These are phyloP conservation scores for Diplodia corticola DNA, from an alignment of 2,329 filamentous ascomycete genomes.

Conservation along the genomic window DNA sequence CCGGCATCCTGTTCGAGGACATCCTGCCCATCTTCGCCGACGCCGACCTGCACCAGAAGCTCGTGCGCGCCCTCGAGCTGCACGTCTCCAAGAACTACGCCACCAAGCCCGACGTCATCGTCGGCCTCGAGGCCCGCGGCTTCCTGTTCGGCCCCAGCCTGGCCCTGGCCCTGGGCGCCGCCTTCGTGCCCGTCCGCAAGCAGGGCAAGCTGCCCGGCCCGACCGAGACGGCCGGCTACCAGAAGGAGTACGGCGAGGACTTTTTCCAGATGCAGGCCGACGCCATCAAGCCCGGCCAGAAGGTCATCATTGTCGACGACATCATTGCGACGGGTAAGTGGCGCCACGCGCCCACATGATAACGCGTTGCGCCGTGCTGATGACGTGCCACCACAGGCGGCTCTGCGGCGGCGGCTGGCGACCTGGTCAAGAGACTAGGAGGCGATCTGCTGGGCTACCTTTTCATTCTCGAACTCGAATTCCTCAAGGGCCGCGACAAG, in stretches of 20 bases:
- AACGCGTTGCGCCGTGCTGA: slow-evolving; percentile 4
- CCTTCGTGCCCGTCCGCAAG: slow-evolving; percentile 93
- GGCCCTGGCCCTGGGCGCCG: slow-evolving; percentile 76
- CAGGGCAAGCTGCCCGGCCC: slow-evolving; percentile 92
- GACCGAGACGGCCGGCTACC: slow-evolving; percentile 78
- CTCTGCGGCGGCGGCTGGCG: slow-evolving; percentile 82
- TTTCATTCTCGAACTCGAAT: slow-evolving; percentile 94
- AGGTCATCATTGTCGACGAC: slow-evolving; percentile 91
- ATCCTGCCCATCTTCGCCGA: slow-evolving; percentile 95
- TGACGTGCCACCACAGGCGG: slow-evolving; percentile 62
- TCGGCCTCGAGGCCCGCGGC: slow-evolving; percentile 90
- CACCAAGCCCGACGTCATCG: slow-evolving; percentile 78
- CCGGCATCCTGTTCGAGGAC: slow-evolving; percentile 94
- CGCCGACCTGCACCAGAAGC: slow-evolving; percentile 68
- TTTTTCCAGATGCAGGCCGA: slow-evolving; percentile 94
- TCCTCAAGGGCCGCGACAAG: slow-evolving; percentile 88
- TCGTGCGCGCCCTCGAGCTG: slow-evolving; percentile 83
- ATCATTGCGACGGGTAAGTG: slow-evolving; percentile 94
- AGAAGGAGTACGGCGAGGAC: slow-evolving; percentile 96
- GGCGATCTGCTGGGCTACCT: slow-evolving; percentile 85
- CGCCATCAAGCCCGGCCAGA: slow-evolving; percentile 80
- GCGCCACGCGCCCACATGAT: background rate
- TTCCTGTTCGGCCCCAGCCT: slow-evolving; percentile 93
- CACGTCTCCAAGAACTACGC: slow-evolving; percentile 68
- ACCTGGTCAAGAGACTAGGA: slow-evolving; percentile 82